Base-by-base conservation (phyloP, 257 asterid genomes). In the Lycium ferocissimum region DNA sequence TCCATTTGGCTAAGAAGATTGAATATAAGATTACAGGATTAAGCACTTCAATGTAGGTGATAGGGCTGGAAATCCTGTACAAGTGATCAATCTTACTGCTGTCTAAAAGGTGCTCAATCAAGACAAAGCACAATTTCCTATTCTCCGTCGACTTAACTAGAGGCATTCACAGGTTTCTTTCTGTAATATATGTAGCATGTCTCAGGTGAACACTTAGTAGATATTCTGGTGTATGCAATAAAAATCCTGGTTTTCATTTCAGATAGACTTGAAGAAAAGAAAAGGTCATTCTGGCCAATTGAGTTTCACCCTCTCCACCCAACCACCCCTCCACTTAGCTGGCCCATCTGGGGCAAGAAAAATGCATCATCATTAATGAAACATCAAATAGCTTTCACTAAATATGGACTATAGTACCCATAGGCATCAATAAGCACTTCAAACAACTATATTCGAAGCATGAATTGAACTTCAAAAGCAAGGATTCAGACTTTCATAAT, bases 1-100 rank as follows among this genome's bases (percentile, higher is more conserved):
- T 95, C 98, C 8, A 90, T 95, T 72, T 95, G 97, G 97, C 87
- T 95, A 47, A 85, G 98, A 38, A 86, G 97, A 83, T 91, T 95
- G 80, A 92, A 95, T 83, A 83, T 89, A 37, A 91, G 91, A 38
- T 83, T 92, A 63, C 84, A 51, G 22, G 86, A 82, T 40, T 70
- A 70, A 40, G 33, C 79, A 70, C 79, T 70, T 38, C n/a, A 40
- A 70, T 40, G 54, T 40, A 70, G 54, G 53, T 15, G 3, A 38
- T 51, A 15, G 0, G 0, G 33, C 78, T 17, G 79, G 53, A 70
- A 70, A 70, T 9, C 14, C 26, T 38, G 53, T 53, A 70, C 26
- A 37, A 69, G 33, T 38, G 53, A 37, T 70, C 79, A 40, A 70
- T 70, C 40, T 70, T 40, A 33, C 79, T 70, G 33, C 78, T 69